Conservation (phyloP, 148 eudicot species). For the Pharnaceum exiguum region DNA sequence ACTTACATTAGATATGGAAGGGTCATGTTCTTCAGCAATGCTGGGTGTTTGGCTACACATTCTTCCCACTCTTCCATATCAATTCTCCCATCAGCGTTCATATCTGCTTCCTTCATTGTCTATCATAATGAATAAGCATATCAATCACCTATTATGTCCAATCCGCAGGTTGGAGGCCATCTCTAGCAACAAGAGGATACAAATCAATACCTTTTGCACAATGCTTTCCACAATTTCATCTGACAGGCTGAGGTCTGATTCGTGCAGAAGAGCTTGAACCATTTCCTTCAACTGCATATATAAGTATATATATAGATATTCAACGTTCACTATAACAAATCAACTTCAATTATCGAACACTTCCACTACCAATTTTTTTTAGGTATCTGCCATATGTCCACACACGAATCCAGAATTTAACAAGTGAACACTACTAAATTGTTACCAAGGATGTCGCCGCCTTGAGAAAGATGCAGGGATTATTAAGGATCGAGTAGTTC, state of each 20-base stretch:
- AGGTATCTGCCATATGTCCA: neutral
- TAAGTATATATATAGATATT: neutral
- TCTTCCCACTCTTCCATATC: constrained; percentile 40
- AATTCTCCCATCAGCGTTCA: constrained; percentile 30
- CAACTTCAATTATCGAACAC: neutral
- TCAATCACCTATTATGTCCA: neutral
- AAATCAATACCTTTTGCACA: constrained; percentile 29
- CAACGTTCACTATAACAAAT: neutral
- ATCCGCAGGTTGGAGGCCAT: neutral
- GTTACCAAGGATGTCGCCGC: no score
- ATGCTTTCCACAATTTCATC: constrained; percentile 30
- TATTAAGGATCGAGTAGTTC: no score
- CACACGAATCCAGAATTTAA: no score
- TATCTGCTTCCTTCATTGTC: constrained; percentile 36
- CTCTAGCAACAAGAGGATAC: neutral
- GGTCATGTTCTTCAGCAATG: constrained; percentile 37
- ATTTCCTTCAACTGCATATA: constrained; percentile 34
- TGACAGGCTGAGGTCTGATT: constrained; percentile 35
- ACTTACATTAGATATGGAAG: constrained; percentile 33
- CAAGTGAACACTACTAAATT: no score
- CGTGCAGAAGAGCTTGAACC: constrained; percentile 33
- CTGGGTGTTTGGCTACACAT: constrained; percentile 27
- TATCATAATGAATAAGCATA: neutral
- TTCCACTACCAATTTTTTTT: neutral
- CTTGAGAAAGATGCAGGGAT: no score